Evolutionary conservation across 441 rosid species (phyloP).

Genomic region (Eugenia klotzschiana): DNA sequence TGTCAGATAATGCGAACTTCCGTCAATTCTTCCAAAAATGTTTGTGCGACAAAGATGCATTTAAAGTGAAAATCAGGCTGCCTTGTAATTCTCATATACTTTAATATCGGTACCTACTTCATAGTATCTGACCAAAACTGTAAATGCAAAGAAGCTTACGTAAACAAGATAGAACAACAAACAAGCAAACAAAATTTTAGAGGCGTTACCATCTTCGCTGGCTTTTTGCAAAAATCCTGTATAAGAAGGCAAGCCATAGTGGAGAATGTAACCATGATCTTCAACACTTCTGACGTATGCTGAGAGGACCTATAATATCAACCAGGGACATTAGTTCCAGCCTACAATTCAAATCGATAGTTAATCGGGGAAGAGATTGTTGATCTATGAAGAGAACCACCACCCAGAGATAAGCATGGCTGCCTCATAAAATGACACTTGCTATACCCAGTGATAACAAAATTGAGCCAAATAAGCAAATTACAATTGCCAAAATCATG

Average conservation of each 20-base stretch:
- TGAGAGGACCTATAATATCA: conserved; percentile 42
- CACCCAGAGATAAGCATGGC: neutral
- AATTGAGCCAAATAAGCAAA: neutral
- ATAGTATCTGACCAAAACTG: neutral
- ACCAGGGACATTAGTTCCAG: neutral
- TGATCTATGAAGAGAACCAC: neutral
- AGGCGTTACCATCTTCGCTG: conserved; percentile 32
- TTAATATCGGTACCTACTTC: neutral
- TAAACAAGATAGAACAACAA: neutral
- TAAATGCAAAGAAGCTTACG: neutral
- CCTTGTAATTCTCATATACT: neutral
- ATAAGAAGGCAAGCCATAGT: conserved; percentile 73
- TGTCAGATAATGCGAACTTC: neutral
- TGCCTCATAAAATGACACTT: neutral
- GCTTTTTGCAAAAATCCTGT: conserved; percentile 64
- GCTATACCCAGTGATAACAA: neutral
- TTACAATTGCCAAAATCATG: neutral
- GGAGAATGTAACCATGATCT: conserved; percentile 95
- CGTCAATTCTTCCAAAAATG: neutral
- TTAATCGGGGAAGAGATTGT: neutral
- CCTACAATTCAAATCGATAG: neutral
- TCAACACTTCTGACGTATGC: conserved; percentile 80
- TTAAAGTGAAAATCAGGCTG: neutral
- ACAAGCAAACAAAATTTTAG: neutral
- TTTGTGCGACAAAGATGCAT: neutral